These are phyloP conservation scores for Paraphoma sp. DNA, from an alignment of 2,329 filamentous ascomycete genomes.

Conservation along the genomic window DNA sequence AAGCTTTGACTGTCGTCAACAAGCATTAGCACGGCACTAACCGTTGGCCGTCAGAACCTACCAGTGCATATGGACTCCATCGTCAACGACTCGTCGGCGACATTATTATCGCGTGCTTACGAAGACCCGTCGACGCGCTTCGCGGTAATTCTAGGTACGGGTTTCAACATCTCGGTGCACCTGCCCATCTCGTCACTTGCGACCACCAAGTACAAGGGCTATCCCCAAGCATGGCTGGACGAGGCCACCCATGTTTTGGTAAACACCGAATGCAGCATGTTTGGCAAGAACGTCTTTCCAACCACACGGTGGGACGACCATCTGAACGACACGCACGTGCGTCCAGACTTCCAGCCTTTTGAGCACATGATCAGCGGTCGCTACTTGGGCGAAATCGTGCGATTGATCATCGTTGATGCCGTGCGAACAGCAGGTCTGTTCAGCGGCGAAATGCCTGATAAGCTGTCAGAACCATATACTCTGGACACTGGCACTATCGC, in stretches of 20 bases:
- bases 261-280: constrained; percentile 73
- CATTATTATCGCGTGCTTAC: constrained; percentile 68
- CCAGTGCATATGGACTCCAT: constrained; percentile 68
- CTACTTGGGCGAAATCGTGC: constrained; percentile 69
- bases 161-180: constrained; percentile 69
- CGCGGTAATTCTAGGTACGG: constrained; percentile 69
- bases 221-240: constrained; percentile 62
- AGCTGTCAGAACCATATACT: constrained; percentile 62
- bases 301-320: constrained; percentile 67
- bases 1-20: constrained; percentile 18
- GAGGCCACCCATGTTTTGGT: constrained; percentile 67
- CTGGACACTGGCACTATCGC: constrained; percentile 67
- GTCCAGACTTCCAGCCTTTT: constrained; percentile 69
- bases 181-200: constrained; percentile 63
- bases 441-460: constrained; percentile 62
- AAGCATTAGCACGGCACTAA: constrained; percentile 20
- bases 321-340: constrained; percentile 62
- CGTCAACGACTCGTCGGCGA: constrained; percentile 69
- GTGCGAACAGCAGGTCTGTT: constrained; percentile 64
- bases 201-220: constrained; percentile 61
- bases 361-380: constrained; percentile 70
- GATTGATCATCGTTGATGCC: constrained; percentile 66
- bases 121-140: constrained; percentile 66
- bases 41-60: constrained; percentile 46
- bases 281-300: constrained; percentile 64